Base-by-base conservation (phyloP, 2,329 filamentous ascomycete species). In the Aspergillus persii region DNA sequence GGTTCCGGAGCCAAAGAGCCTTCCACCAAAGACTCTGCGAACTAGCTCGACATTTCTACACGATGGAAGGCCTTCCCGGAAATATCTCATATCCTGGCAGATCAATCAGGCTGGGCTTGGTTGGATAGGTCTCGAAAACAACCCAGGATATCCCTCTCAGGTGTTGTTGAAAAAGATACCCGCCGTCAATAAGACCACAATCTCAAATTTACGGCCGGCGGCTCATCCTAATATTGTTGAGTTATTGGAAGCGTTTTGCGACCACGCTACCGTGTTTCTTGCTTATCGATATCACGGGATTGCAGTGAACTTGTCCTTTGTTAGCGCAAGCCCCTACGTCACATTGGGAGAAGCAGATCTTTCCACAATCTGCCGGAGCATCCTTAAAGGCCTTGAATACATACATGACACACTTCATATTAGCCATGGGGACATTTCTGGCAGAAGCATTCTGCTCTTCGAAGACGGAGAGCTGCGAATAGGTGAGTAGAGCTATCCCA, bases 321-420 rank as follows among this genome's bases (percentile, higher is more conserved):
- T 57, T 12, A 58, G 50, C 29, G 31, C 57, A 27, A 47, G 50
- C 48, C 55, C 53, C 3, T 49, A 30, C n/a, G 57, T 64, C 7
- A 11, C 54, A 11, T 62, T 60, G 26, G 60, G 39, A 12, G 57
- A 64, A 53, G 59, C 57, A 18, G 60, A 62, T 30, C 58, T 62
- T 44, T 60, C 57, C 15, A 62, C 60, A 23, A 46, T 64, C 8
- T 62, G 53, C 33, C 60, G 26, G 57, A 60, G 62, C 23, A 27
- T 62, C 33, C 55, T 62, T 8, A 31, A 54, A 31, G 60, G 57
- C 11, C 54, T 64, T 12, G 29, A 31, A 9, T 62, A 50, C 51
- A 55, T 64, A 23, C 53, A 62, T 41, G 36, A 23, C 4, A 48
- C 23, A 9, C n/a, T 64, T 15, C 54, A 53, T 29, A 57, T 57